Evolutionary conservation across 306 rosid species (phyloP).

Genomic region (Lathyrus aphaca): DNA sequence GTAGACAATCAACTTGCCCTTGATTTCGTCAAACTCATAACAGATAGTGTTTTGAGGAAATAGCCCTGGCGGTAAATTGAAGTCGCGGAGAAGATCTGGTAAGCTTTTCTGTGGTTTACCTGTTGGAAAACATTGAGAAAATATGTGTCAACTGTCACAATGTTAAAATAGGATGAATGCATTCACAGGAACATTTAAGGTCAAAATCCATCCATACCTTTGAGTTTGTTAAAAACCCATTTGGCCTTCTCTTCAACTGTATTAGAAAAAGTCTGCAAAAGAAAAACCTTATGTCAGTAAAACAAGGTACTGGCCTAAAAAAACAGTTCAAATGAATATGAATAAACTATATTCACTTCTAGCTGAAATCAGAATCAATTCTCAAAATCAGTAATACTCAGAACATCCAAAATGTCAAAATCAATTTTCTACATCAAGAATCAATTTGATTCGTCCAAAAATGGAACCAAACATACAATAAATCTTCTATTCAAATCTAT

Average conservation of each 20-base stretch:
- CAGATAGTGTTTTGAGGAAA: constrained; percentile 84
- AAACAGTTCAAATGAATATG: not conserved
- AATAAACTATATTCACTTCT: not conserved
- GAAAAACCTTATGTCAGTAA: constrained; percentile 21
- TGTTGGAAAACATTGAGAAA: constrained; percentile 35
- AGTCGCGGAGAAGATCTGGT: constrained; percentile 88
- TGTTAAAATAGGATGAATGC: constrained; percentile 6
- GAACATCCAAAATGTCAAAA: not conserved
- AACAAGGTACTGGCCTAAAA: constrained; percentile 28
- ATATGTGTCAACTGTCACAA: not conserved
- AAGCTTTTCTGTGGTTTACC: constrained; percentile 80
- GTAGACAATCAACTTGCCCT: constrained; percentile 76
- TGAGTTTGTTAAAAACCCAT: constrained; percentile 94
- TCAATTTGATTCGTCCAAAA: not conserved
- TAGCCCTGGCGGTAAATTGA: constrained; percentile 84
- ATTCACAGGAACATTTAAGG: not conserved
- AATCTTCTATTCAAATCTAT: constrained; percentile 24
- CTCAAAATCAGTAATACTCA: not conserved
- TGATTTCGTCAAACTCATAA: constrained; percentile 79
- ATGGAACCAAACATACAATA: not conserved
- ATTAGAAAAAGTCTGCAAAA: constrained; percentile 77
- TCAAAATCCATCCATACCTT: constrained; percentile 57
- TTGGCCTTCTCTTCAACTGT: constrained; percentile 97
- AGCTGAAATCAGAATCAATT: not conserved
- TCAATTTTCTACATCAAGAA: not conserved